These are phyloP conservation scores for Yamadazyma insecticola DNA, from an alignment of 805 yeast species.

Conservation along the genomic window DNA sequence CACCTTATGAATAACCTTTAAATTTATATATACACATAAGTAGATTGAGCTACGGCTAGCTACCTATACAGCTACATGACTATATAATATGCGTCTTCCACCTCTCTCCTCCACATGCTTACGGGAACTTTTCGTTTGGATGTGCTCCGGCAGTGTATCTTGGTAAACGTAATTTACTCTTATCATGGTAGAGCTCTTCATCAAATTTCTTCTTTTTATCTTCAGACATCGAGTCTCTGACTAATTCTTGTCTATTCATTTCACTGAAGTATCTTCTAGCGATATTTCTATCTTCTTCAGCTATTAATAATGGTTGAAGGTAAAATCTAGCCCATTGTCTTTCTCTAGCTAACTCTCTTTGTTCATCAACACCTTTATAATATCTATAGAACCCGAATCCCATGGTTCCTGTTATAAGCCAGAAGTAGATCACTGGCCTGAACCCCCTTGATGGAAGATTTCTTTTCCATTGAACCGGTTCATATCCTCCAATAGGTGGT, in stretches of 20 bases:
- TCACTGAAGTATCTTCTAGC: constrained; percentile 68
- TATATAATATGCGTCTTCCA: no score
- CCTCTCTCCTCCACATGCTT: no score
- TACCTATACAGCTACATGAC: no score
- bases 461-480: constrained; percentile 84
- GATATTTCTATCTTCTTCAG: constrained; percentile 76
- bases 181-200: constrained; percentile 39
- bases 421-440: constrained; percentile 68
- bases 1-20: no score
- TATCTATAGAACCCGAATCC: constrained; percentile 69
- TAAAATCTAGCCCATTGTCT: constrained; percentile 72
- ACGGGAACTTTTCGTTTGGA: constrained; percentile 29
- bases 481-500: constrained; percentile 86
- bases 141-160: constrained; percentile 36
- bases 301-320: constrained; percentile 67
- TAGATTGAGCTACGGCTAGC: no score
- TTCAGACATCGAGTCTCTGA: constrained; percentile 37
- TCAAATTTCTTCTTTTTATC: constrained; percentile 38
- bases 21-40: no score
- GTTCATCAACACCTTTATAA: constrained; percentile 66
- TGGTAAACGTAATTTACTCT: constrained; percentile 41
- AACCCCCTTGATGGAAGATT: constrained; percentile 83
- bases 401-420: constrained; percentile 58
- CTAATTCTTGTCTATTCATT: constrained; percentile 59
- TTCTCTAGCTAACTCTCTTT: constrained; percentile 71